phyloP scores from a whole-genome alignment of 164 flowering plant species.

The Liriodendron chinense region DNA sequence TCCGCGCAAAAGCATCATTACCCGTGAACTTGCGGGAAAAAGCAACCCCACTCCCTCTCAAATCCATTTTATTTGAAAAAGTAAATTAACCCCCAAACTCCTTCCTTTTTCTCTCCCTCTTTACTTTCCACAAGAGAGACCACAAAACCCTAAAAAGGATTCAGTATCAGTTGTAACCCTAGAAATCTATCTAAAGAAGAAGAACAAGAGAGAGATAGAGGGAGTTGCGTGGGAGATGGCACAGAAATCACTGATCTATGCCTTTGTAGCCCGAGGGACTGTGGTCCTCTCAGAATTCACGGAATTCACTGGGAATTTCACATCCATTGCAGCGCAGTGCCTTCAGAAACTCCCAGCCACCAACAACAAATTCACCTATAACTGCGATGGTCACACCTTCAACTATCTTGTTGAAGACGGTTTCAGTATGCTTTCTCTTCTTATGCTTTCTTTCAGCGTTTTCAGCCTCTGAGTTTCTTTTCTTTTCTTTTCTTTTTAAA shows the following conservation, averaged over 20 bases:
- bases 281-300: constrained; percentile 28
- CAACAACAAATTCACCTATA: constrained; percentile 33
- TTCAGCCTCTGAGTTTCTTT: background rate
- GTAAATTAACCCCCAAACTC: too few species aligned
- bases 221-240: constrained; percentile 14
- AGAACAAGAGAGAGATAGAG: background rate
- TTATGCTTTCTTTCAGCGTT: background rate
- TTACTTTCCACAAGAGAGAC: background rate
- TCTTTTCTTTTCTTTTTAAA: too few species aligned
- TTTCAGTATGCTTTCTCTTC: constrained; percentile 16
- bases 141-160: background rate
- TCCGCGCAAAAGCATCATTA: background rate
- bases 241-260: constrained; percentile 25
- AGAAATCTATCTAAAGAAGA: background rate
- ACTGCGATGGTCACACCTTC: constrained; percentile 30
- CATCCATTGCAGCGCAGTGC: constrained; percentile 26
- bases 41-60: background rate
- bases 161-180: background rate
- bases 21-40: background rate
- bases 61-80: background rate
- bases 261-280: constrained; percentile 28
- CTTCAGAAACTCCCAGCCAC: constrained; percentile 28
- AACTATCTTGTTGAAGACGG: constrained; percentile 31
- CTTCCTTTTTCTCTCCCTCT: too few species aligned
- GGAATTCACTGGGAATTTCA: constrained; percentile 30